Base-by-base conservation (phyloP, 192 early-diverging fungal species). In the Coemansia sp. region DNA sequence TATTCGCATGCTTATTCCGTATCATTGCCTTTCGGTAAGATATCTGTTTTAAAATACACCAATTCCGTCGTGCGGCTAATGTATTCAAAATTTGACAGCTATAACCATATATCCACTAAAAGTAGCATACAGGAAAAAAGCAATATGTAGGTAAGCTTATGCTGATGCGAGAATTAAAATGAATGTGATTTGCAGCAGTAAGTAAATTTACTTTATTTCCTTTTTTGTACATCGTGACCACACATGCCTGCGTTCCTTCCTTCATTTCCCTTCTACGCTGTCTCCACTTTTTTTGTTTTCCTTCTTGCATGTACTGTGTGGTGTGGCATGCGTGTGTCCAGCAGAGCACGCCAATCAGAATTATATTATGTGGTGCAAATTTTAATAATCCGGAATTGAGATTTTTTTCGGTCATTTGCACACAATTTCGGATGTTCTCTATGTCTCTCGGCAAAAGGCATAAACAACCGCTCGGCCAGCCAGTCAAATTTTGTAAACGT, bases 261-360 rank as follows among this genome's bases (percentile, higher is more conserved):
- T 25, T 20, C 18, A 14, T 52, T 52, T 25, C 50, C 50, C 22
- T 14, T 25, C 25, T 14, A 8, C 17, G n/a, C 22, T 25, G 6
- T 52, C 50, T 52, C 18, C 7, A 14, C 20, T 2, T 3, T 56
- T 30, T 31, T 30, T 56, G 30, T 56, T 30, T 56, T 20, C 25
- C n/a, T 55, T 11, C 29, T 6, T 56, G 29, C 55, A 25, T 25
- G 50, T 25, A 25, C 50, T 36, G 34, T 36, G 50, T 52, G 25
- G 18, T 25, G 11, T 25, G 50, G 50, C 50, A 52, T 52, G 50
- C 25, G 50, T 52, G 50, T 52, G 25, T 52, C 25, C 50, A n/a
- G 2, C 5, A 7, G 25, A n/a, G 20, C 50, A 25, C 50, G 50
- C 50, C 50, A 52, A 52, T 52, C 20, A 52, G 2, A 1, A 6